Percentiles rank a stretch among this genome's conserved stretches.
Conservation (phyloP, 1,284 basidiomycete species). For the Papiliotrema terrestris region DNA sequence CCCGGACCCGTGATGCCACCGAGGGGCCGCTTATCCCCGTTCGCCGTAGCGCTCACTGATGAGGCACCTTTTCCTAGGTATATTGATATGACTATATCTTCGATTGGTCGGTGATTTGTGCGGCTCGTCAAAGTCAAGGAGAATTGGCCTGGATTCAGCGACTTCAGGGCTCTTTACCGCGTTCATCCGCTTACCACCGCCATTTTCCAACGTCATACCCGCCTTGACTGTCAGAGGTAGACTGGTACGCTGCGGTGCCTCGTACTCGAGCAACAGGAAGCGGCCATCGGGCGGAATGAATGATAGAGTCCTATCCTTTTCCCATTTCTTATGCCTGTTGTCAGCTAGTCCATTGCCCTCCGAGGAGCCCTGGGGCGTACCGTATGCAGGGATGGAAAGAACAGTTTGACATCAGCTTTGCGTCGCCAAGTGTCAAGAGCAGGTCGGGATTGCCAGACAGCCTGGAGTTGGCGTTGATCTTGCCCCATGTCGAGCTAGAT, state of each 20-base stretch:
- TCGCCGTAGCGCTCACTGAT: conserved; percentile 48
- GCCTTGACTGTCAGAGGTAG: conserved; percentile 67
- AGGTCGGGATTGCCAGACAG: conserved; percentile 85
- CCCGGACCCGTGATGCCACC: conserved; percentile 3
- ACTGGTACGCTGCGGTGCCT: conserved; percentile 56
- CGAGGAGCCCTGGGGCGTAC: conserved; percentile 53
- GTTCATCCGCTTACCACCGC: conserved; percentile 55
- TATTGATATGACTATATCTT: conserved; percentile 66
- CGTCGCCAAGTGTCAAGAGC: conserved; percentile 72
- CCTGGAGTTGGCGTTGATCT: conserved; percentile 73
- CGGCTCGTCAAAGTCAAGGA: conserved; percentile 68
- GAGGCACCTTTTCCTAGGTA: conserved; percentile 69
- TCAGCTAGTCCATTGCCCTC: background rate
- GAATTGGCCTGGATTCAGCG: conserved; percentile 60
- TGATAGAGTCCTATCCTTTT: conserved; percentile 71
- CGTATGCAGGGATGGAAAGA: conserved; percentile 89
- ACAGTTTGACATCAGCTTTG: conserved; percentile 68
- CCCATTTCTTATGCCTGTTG: conserved; percentile 71
- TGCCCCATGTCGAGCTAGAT: conserved; percentile 70
- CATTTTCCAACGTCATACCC: conserved; percentile 58
- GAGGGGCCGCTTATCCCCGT: conserved; percentile 37
- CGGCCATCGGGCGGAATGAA: conserved; percentile 93
- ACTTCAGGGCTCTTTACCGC: background rate
- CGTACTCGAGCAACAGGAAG: conserved; percentile 83
- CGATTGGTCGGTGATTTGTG: conserved; percentile 62